Percentiles rank a stretch among this genome's conserved stretches.
phyloP scores from a whole-genome alignment of 2,329 filamentous ascomycete species.

The Cordyceps javanica region DNA sequence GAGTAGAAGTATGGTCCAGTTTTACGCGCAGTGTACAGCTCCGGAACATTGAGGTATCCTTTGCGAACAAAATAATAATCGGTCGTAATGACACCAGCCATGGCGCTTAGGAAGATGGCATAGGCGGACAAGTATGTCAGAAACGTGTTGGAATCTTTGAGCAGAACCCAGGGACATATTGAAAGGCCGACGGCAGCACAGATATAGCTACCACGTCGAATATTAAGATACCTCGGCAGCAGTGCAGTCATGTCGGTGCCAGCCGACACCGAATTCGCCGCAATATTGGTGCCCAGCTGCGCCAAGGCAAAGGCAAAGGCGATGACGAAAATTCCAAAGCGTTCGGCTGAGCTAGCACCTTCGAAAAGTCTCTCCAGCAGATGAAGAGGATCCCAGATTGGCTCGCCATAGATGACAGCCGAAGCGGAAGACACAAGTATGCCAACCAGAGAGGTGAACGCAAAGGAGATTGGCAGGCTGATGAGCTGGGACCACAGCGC shows the following conservation, averaged over 20 bases:
- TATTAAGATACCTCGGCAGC: slow-evolving; percentile 75
- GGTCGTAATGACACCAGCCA: slow-evolving; percentile 81
- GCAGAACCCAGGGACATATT: slow-evolving; percentile 82
- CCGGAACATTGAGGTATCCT: slow-evolving; percentile 72
- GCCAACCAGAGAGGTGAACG: slow-evolving; percentile 76
- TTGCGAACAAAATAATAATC: slow-evolving; percentile 85
- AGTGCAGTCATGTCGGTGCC: slow-evolving; percentile 79
- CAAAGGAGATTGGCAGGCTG: slow-evolving; percentile 66
- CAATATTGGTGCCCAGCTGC: slow-evolving; percentile 84
- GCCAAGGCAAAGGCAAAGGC: slow-evolving; percentile 66
- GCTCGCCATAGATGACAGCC: slow-evolving; percentile 56
- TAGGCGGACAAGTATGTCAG: slow-evolving; percentile 89
- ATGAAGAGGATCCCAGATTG: slow-evolving; percentile 70
- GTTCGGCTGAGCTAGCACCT: slow-evolving; percentile 61
- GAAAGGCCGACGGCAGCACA: slow-evolving; percentile 72
- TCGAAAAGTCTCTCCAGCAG: slow-evolving; percentile 62
- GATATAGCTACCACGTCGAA: slow-evolving; percentile 80
- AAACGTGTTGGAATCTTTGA: slow-evolving; percentile 72
- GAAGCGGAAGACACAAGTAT: slow-evolving; percentile 73
- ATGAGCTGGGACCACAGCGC: slow-evolving; percentile 76
- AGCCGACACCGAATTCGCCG: slow-evolving; percentile 78
- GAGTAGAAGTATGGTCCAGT: slow-evolving; percentile 67
- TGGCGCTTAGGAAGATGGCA: slow-evolving; percentile 84
- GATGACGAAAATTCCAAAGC: slow-evolving; percentile 72
- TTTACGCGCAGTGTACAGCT: slow-evolving; percentile 68